These are phyloP conservation scores for Amaranthus hypochondriacus DNA, from an alignment of 148 eudicot genomes.

Conservation along the genomic window DNA sequence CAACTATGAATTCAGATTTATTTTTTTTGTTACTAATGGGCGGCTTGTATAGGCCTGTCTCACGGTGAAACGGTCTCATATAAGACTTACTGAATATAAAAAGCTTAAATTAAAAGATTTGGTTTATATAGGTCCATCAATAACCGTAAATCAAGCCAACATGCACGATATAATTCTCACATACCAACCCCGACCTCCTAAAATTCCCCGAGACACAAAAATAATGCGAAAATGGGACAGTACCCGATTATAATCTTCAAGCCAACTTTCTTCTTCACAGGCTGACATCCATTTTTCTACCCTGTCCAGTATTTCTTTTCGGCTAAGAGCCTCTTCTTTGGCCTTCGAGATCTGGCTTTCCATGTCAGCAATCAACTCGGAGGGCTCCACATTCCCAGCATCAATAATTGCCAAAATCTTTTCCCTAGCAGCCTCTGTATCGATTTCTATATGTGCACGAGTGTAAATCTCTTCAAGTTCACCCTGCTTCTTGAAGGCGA, in stretches of 20 bases:
- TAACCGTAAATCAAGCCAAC: not conserved
- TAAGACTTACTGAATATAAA: not conserved
- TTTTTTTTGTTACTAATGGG: too few relatives aligned
- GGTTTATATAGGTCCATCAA: too few relatives aligned
- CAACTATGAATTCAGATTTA: too few relatives aligned
- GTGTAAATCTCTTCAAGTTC: constrained; percentile 94
- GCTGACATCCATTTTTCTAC: constrained; percentile 99
- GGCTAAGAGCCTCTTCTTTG: constrained; percentile 88
- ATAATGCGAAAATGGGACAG: not conserved
- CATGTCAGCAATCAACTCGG: constrained; percentile 93
- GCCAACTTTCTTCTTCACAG: constrained; percentile 99
- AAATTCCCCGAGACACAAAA: not conserved
- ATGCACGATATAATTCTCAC: not conserved
- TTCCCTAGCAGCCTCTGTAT: constrained; percentile 78
- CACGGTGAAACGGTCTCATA: too few relatives aligned
- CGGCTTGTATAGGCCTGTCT: too few relatives aligned
- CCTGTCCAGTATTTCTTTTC: constrained; percentile 94
- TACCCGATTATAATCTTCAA: constrained; percentile 97
- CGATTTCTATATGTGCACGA: constrained; percentile 89
- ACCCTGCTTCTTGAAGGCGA: constrained; percentile 88
- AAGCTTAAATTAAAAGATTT: not conserved
- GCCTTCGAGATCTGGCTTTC: constrained; percentile 86
- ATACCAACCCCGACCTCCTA: not conserved
- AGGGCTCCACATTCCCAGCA: constrained; percentile 87
- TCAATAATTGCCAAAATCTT: constrained; percentile 79